These are phyloP conservation scores for Daldinia grandis DNA, from an alignment of 495 filamentous ascomycete genomes.

Conservation along the genomic window DNA sequence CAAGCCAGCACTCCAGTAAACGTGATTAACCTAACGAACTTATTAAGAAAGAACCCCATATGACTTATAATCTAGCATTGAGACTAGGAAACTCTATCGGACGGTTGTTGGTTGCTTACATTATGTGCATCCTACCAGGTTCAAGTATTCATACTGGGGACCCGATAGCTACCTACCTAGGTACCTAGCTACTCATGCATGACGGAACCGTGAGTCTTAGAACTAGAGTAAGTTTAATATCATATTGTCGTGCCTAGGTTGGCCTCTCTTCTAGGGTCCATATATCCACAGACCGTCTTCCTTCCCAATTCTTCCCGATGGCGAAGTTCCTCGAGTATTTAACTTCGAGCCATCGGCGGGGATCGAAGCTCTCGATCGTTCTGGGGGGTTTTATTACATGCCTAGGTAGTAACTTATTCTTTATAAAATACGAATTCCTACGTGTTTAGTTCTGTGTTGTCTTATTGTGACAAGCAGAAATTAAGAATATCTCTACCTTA, in stretches of 20 bases:
- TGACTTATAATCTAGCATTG: not conserved
- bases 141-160: no score
- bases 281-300: not conserved
- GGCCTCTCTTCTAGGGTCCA: conserved; percentile 2
- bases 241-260: not conserved
- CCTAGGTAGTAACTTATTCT: conserved; percentile 12
- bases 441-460: not conserved
- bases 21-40: no score
- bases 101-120: not conserved
- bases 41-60: not conserved
- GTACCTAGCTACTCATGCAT: conserved; percentile 21
- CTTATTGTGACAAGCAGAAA: not conserved
- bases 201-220: conserved; percentile 22
- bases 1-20: no score
- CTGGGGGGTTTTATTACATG: not conserved
- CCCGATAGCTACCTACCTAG: no score
- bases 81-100: not conserved
- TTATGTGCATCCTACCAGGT: not conserved
- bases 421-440: conserved; percentile 12
- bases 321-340: conserved; percentile 16
- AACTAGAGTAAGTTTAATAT: conserved; percentile 18
- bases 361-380: conserved; percentile 3
- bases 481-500: not conserved
- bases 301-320: not conserved
- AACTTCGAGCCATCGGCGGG: conserved; percentile 8